Conservation (phyloP, 768 basidiomycete genomes). For the Tubosaeta sp. region DNA sequence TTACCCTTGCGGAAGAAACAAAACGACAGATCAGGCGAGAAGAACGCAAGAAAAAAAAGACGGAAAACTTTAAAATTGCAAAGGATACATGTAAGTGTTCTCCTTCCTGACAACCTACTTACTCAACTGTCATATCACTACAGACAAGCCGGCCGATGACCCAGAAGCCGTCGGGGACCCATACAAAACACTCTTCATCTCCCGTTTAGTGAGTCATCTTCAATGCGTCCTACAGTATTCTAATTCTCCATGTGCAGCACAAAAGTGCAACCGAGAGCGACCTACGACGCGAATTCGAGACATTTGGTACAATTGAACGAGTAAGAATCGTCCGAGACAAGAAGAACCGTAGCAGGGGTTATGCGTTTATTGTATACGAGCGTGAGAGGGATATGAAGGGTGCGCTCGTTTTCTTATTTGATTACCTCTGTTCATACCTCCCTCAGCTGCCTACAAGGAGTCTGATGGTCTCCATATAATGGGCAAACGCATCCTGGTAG, state of each 20-base stretch:
- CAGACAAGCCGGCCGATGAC: constrained; percentile 94
- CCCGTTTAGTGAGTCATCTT: constrained; percentile 63
- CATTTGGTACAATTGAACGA: constrained; percentile 91
- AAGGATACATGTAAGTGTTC: constrained; percentile 76
- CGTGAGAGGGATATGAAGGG: constrained; percentile 99
- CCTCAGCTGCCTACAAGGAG: constrained; percentile 91
- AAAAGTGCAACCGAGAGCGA: constrained; percentile 91
- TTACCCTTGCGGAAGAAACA: constrained; percentile 78
- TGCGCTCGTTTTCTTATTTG: constrained; percentile 29
- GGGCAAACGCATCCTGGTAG: constrained; percentile 93
- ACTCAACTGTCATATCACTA: constrained; percentile 6
- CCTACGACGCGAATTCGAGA: constrained; percentile 91
- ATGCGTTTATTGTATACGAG: constrained; percentile 97
- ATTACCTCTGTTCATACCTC: constrained; percentile 14
- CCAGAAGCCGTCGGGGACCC: constrained; percentile 90
- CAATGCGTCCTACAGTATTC: neutral
- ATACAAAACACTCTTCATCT: constrained; percentile 97
- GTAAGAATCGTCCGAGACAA: constrained; percentile 91
- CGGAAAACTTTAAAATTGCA: constrained; percentile 72
- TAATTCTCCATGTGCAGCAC: constrained; percentile 50
- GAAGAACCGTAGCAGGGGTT: constrained; percentile 82
- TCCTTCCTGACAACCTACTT: neutral
- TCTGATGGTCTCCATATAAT: constrained; percentile 95
- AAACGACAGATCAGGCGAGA: constrained; percentile 76
- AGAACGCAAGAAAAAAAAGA: constrained; percentile 70